Evolutionary conservation across 1,284 basidiomycete species (phyloP), one percentile per base, ranked within the genome.

Genomic region (Grifola frondosa): DNA sequence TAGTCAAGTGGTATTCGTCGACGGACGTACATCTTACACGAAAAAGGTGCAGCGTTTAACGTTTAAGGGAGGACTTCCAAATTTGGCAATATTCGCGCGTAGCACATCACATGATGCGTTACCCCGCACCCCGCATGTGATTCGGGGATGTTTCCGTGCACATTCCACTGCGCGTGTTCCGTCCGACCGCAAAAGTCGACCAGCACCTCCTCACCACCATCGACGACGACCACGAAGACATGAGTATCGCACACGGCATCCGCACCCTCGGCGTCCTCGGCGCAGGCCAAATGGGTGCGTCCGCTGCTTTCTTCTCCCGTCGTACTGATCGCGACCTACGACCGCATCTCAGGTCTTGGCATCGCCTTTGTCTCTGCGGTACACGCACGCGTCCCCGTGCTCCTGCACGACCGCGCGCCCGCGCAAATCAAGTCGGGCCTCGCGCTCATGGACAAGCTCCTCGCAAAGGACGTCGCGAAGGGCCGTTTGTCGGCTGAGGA

Each of bases 391-490:
- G 81, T 90, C 7, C 80, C 86, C 4, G 88, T 92, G 2, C 66
- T 88, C 16, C 64, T 93, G 16, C 77, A 88, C 54, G 90, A 93
- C 71, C 70, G 63, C 24, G 65, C 65, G 6, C 35, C 56, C 1
- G 72, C 76, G 12, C 88, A 91, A 59, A 70, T 93, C 34, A 66
- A 73, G 35, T 85, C 84, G 54, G 88, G 89, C 0, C 72, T 90
- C 26, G 66, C 73, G 2, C 76, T 94, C 48, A 76, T 91, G 64
- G 88, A 89, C 66, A 83, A 81, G 57, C 79, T 97, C 4, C 75
- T 98, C 16, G 80, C 76, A n/a, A 93, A 93, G 66, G 93, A 97
- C 54, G 86, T 95, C 9, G 66, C 75, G 36, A 97, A 97, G 52
- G 87, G 86, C 10, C 82, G 85, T 37, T 71, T 97, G n/a, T 77